These are phyloP conservation scores for Cornus controversa DNA, from an alignment of 148 eudicot species.

Conservation along the genomic window DNA sequence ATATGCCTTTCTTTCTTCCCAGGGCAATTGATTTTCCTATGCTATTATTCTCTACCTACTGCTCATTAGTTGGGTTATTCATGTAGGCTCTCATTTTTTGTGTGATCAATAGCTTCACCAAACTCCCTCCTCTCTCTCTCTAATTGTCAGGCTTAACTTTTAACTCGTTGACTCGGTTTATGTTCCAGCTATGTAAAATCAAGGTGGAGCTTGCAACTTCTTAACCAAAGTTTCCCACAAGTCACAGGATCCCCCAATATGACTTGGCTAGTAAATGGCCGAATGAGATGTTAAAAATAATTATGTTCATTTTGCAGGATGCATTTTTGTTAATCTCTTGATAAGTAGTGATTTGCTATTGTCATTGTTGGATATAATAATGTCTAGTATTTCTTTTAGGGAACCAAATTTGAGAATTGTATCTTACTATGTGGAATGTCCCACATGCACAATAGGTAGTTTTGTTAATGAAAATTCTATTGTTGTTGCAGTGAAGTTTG, in stretches of 20 bases:
- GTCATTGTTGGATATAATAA: background rate
- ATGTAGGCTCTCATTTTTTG: background rate
- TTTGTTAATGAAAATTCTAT: background rate
- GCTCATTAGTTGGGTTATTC: conserved; percentile 5
- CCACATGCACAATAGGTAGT: background rate
- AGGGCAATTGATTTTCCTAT: background rate
- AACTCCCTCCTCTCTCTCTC: background rate
- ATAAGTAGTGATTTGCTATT: background rate
- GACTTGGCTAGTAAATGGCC: too few relatives aligned
- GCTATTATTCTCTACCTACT: background rate
- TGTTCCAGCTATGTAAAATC: too few relatives aligned
- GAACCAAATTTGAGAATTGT: background rate
- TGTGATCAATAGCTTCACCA: conserved; percentile 9
- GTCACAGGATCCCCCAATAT: too few relatives aligned
- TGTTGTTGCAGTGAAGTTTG: conserved; percentile 35
- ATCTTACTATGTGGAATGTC: background rate
- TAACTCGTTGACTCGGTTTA: background rate
- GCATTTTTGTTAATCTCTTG: background rate
- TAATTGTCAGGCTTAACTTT: background rate
- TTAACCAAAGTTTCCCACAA: too few relatives aligned
- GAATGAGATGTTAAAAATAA: too few relatives aligned
- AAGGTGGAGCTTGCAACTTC: background rate
- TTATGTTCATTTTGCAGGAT: too few relatives aligned
- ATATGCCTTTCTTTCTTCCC: conserved; percentile 5
- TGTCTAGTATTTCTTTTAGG: background rate